Base-by-base conservation (phyloP, 441 rosid species). In the Macaranga tanarius region DNA sequence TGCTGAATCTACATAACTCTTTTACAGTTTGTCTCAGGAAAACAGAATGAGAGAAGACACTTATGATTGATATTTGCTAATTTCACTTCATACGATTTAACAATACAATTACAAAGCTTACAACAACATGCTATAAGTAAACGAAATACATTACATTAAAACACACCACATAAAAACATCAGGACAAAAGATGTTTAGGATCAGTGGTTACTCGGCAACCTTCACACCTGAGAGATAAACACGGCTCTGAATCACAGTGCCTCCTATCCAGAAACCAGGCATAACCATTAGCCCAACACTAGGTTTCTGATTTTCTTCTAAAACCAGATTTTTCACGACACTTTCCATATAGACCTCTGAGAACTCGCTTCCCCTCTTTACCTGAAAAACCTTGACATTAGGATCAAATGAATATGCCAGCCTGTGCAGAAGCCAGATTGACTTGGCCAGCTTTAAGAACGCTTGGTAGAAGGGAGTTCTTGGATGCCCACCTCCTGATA, bases 381-480 rank as follows among this genome's bases (percentile, higher is more conserved):
- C 96, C 80, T 89, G 97, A 77, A 89, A 95, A 52, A 93, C 79
- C 79, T 87, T 90, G 40, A 86, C 89, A 58, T 70, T 82, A n/a
- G 98, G 95, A 62, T 93, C 92, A 62, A 92, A 89, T 19, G 97
- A 93, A 80, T 78, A 84, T 4, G 99, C 96, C 75, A 95, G 89
- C 87, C 87, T 84, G 78, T 95, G 98, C 84, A 91, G 79, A 65
- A 93, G 91, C 98, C 99, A 95, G 71, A 91, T 79, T 1, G 90
- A 84, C 81, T 90, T 93, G 16, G 98, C 98, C 45, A 95, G 81
- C 75, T 92, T 95, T 57, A 95, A 74, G 72, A 91, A 91, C 0
- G 90, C 97, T 79, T 88, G 95, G 82, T 95, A 95, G 73, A 95
- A 92, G n/a, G 96, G 89, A 0, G 99, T 92, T 85, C 99, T 86